Base-by-base conservation (phyloP, 768 basidiomycete species). In the Boletellus ananas region DNA sequence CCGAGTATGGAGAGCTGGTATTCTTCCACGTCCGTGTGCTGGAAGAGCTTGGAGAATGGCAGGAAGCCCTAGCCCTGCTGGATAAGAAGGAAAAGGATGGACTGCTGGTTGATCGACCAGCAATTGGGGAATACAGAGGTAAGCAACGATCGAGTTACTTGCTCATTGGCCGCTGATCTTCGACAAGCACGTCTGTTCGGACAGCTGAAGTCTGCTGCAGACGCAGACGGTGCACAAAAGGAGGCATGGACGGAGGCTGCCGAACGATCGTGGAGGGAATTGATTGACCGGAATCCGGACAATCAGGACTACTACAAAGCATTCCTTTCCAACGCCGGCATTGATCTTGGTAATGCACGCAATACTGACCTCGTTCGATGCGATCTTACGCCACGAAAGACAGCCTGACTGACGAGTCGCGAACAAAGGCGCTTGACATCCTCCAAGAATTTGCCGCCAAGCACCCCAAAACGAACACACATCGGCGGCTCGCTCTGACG, bases 221-320 rank as follows among this genome's bases (percentile, higher is more conserved):
- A 57, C 14, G 43, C 45, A 8, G 58, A 58, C 14, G 41, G 34
- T 33, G 13, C 51, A 13, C 55, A 59, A 51, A 51, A 13, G 16
- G 47, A 50, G 14, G 75, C 76, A 2, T 70, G 74, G 54, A 73
- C 74, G 13, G 76, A 82, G 5, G 84, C 90, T 42, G 90, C 96
- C 0, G 83, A 88, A 56, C 78, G 85, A 52, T 84, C 87, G 0
- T 98, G 92, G 87, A 75, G 79, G 31, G 74, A 78, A 0, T 72
- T 99, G 23, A 79, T 99, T 36, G 85, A 91, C 46, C 83, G 85
- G 63, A 98, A 96, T 65, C 74, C 90, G 2, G 94, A 97, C 51
- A 81, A 77, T 59, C 79, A 84, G 58, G 82, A 82, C 45, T 91
- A 94, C 66, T 96, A 94, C 71, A 70, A 71, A 29, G 85, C 84